A percentile compares a stretch with the other conserved stretches of the same genome.
Conservation (phyloP, 495 filamentous ascomycete genomes). For the Neurospora sublineolata region DNA sequence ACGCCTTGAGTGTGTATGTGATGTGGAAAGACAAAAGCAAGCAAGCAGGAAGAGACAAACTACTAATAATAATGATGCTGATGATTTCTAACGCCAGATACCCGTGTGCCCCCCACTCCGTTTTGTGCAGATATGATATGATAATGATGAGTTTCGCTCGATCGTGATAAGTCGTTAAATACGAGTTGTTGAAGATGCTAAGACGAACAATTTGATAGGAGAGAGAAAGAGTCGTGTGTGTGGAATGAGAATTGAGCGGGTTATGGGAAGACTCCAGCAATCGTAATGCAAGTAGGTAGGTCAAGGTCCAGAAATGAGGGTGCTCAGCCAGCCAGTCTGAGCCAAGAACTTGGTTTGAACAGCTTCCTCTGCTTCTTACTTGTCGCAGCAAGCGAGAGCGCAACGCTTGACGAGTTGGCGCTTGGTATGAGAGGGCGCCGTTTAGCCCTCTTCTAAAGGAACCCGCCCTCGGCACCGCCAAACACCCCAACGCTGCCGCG, state of each 20-base stretch:
- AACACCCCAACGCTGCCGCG: conserved; percentile 43
- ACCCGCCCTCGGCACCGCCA: conserved; percentile 31
- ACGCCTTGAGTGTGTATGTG: background rate
- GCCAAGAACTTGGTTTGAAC: background rate
- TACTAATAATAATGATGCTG: background rate
- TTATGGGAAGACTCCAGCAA: background rate
- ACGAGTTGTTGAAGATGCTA: background rate
- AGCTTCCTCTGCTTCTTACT: background rate
- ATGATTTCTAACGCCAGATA: background rate
- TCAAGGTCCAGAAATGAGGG: background rate
- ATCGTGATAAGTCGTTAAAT: background rate
- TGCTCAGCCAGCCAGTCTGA: background rate
- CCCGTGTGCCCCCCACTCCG: background rate
- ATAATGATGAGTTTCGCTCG: background rate
- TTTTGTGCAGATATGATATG: background rate
- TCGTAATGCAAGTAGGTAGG: background rate
- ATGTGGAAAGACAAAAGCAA: background rate
- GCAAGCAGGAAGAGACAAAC: background rate
- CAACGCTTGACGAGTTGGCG: background rate
- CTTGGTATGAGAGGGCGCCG: background rate
- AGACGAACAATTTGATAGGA: background rate
- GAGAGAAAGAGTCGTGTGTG: background rate
- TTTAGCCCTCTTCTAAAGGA: conserved; percentile 14
- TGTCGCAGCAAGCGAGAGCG: background rate
- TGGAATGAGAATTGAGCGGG: background rate